These are phyloP conservation scores for Musa schizocarpa DNA, from an alignment of 176 grass and related monocot species.

Conservation along the genomic window DNA sequence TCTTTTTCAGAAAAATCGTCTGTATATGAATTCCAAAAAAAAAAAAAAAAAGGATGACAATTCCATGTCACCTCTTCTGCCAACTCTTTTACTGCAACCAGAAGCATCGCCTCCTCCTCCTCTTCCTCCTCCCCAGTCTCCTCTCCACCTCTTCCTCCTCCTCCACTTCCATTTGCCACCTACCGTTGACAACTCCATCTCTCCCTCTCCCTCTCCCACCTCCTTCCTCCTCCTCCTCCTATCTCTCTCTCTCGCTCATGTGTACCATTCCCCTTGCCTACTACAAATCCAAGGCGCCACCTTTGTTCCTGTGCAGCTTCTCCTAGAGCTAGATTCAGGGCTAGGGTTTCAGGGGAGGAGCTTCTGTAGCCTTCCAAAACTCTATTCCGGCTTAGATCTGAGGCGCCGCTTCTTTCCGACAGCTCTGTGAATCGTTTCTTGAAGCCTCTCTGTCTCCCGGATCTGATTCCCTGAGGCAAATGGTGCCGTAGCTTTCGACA, in stretches of 20 bases:
- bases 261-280: slow-evolving; percentile 17
- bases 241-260: neutral
- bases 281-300: neutral
- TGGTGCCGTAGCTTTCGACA: neutral
- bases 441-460: neutral
- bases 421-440: neutral
- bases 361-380: neutral
- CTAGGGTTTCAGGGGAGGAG: neutral
- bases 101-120: neutral
- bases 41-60: neutral
- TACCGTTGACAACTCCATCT: slow-evolving; percentile 8
- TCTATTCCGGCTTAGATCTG: neutral
- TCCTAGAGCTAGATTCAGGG: no score
- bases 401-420: neutral
- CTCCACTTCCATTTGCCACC: neutral
- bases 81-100: slow-evolving; percentile 12
- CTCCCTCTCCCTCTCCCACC: neutral
- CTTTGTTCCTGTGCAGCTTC: neutral
- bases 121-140: neutral
- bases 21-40: neutral
- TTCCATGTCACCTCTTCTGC: neutral
- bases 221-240: neutral
- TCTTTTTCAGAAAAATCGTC: no score
- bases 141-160: neutral
- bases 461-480: neutral